Conservation (phyloP, 768 basidiomycete species). For the Podaxis mareebaensis region DNA sequence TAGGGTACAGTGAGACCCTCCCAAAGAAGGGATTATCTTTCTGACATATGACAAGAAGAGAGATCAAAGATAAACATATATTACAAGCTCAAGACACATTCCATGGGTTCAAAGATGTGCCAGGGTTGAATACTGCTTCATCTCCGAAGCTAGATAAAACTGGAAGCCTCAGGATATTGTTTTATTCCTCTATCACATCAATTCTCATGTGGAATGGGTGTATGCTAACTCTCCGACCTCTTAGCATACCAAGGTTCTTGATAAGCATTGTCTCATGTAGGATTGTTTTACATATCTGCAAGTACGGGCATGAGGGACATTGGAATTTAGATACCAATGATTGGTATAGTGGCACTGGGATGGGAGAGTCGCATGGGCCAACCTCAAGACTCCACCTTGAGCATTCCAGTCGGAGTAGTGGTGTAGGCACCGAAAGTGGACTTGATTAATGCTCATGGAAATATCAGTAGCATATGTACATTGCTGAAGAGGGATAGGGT, state of each 20-base stretch:
- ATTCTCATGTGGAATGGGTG: background rate
- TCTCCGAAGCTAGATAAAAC: no score
- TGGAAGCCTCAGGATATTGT: no score
- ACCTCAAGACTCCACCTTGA: background rate
- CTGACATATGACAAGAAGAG: no score
- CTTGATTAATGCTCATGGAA: background rate
- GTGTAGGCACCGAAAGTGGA: background rate
- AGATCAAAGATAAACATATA: no score
- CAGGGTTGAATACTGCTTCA: no score
- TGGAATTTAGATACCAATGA: background rate
- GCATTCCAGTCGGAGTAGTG: background rate
- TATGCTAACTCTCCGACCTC: background rate
- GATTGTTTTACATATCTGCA: background rate
- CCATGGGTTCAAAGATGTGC: no score
- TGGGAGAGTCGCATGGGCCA: background rate
- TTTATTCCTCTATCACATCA: background rate
- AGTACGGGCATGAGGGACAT: slow-evolving; percentile 3
- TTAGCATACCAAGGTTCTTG: slow-evolving; percentile 1
- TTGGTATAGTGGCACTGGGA: background rate
- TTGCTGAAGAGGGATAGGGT: no score
- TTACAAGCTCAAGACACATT: no score
- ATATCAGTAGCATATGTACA: no score
- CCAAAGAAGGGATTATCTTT: no score
- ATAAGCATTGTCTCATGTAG: slow-evolving; percentile 1
- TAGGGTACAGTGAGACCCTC: no score